These are phyloP conservation scores for Curvularia hawaiiensis DNA, from an alignment of 2,329 filamentous ascomycete genomes.

Conservation along the genomic window DNA sequence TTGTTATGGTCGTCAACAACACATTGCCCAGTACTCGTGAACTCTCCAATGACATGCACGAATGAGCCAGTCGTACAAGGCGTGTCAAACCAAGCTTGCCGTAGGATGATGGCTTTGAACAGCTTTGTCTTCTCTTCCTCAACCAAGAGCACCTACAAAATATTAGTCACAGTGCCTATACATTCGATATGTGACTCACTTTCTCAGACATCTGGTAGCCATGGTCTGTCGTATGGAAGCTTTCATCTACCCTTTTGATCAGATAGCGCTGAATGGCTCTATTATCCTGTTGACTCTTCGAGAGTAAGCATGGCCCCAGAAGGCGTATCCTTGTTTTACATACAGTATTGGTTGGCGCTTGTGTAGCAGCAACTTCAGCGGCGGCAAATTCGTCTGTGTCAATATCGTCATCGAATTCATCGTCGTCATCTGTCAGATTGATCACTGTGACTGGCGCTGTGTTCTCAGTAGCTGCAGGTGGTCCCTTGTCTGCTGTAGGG, in stretches of 20 bases:
- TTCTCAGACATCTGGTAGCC: conserved; percentile 70
- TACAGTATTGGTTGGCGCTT: conserved; percentile 63
- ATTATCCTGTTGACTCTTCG: conserved; percentile 68
- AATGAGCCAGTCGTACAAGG: conserved; percentile 75
- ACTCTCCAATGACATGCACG: conserved; percentile 85
- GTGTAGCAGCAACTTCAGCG: conserved; percentile 73
- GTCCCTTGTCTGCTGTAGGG: background rate
- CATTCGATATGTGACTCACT: conserved; percentile 53
- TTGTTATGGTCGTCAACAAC: conserved; percentile 81
- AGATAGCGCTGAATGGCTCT: conserved; percentile 87
- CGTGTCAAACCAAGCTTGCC: conserved; percentile 86
- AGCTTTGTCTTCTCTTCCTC: conserved; percentile 74
- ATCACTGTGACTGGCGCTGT: conserved; percentile 27
- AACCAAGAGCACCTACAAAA: conserved; percentile 74
- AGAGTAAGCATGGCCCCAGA: conserved; percentile 63
- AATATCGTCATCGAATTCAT: conserved; percentile 71
- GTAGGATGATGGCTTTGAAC: conserved; percentile 72
- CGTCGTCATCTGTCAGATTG: conserved; percentile 43
- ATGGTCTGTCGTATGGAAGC: conserved; percentile 68
- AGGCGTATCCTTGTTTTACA: conserved; percentile 48
- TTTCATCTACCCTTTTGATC: conserved; percentile 74
- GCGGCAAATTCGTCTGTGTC: conserved; percentile 74
- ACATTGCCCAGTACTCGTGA: conserved; percentile 72
- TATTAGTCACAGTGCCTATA: conserved; percentile 23
- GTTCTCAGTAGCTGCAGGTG: conserved; percentile 4